Evolutionary conservation across 768 basidiomycete genomes (phyloP).

Genomic region (Lactarius evosmus): DNA sequence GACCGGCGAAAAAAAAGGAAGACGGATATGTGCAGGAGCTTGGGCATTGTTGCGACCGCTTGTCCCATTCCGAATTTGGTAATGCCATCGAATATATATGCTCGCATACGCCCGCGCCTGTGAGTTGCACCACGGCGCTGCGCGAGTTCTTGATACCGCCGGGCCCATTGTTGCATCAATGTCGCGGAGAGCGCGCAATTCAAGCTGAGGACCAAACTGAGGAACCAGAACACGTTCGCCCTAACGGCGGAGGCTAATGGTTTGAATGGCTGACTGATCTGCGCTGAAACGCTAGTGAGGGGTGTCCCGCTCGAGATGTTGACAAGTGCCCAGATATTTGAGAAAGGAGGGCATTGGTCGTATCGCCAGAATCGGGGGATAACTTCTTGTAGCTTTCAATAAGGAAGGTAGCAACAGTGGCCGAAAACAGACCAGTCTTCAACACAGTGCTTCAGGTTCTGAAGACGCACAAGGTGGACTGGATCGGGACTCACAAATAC

Average conservation of each 20-base stretch:
- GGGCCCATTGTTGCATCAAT: neutral
- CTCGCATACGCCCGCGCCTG: neutral
- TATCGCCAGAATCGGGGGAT: constrained; percentile 8
- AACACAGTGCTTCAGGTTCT: neutral
- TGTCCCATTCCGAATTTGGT: neutral
- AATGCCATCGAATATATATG: neutral
- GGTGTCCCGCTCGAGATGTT: neutral
- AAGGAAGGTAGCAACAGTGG: constrained; percentile 9
- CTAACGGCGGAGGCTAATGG: constrained; percentile 5
- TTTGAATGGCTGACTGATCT: neutral
- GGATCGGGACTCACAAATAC: constrained; percentile 6
- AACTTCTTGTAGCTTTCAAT: constrained; percentile 12
- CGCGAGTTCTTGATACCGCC: neutral
- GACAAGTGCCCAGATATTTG: constrained; percentile 19
- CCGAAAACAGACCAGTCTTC: constrained; percentile 22
- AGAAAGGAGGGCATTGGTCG: neutral
- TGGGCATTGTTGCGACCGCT: neutral
- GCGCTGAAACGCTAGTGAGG: neutral
- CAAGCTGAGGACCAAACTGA: constrained; percentile 18
- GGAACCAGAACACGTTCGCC: constrained; percentile 16
- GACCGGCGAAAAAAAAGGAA: constrained; percentile 16
- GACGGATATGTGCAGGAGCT: constrained; percentile 11
- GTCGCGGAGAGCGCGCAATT: constrained; percentile 1
- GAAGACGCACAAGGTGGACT: neutral
- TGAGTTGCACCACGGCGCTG: neutral